phyloP scores from a whole-genome alignment of 139 green algal genomes.

The Nannochloris sp. region DNA sequence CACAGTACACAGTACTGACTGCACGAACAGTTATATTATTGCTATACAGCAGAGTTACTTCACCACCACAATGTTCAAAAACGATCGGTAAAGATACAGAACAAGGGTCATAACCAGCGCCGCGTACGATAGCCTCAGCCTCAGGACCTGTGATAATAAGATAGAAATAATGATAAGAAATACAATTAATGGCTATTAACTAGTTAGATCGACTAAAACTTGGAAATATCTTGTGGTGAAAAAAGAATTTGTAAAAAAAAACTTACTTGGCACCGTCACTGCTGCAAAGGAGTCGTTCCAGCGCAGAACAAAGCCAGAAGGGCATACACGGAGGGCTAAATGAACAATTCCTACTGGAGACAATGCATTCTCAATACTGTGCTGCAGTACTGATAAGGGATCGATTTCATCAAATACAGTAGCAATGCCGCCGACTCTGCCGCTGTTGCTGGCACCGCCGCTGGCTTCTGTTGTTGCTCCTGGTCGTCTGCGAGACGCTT shows the following conservation, averaged over 20 bases:
- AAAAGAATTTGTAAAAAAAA: no score
- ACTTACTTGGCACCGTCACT: slow-evolving; percentile 35
- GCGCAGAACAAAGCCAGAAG: slow-evolving; percentile 14
- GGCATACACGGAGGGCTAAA: slow-evolving; percentile 10
- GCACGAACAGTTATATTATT: not conserved
- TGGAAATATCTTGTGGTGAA: no score
- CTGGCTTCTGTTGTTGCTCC: no score
- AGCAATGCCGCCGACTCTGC: not conserved
- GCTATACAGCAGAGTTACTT: not conserved
- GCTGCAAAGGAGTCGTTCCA: slow-evolving; percentile 33
- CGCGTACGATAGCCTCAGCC: slow-evolving; percentile 4
- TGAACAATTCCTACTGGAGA: slow-evolving; percentile 27
- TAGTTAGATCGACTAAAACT: no score
- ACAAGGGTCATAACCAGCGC: not conserved
- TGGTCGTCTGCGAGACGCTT: no score
- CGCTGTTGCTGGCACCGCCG: no score
- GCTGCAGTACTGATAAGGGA: not conserved
- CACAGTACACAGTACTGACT: slow-evolving; percentile 21
- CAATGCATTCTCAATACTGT: slow-evolving; percentile 1
- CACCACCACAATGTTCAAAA: not conserved
- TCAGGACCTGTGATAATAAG: no score
- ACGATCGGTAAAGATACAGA: not conserved
- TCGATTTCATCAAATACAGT: not conserved
- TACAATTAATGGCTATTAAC: no score
- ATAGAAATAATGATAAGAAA: no score